Conservation (phyloP, 495 filamentous ascomycete genomes). For the Entonaema liquescens region DNA sequence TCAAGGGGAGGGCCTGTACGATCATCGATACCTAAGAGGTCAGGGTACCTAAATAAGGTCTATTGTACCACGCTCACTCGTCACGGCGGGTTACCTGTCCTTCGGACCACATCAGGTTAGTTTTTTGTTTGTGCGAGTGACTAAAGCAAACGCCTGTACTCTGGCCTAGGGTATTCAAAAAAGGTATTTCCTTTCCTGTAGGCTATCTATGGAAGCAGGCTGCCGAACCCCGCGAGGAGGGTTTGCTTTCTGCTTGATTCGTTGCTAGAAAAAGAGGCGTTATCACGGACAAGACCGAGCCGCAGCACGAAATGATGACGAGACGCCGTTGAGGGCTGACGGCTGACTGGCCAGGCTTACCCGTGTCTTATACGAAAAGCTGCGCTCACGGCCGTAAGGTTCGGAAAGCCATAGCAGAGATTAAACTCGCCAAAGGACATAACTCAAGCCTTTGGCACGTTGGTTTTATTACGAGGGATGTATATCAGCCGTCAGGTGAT, state of each 20-base stretch:
- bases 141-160: constrained; percentile 21
- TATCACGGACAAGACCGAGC: constrained; percentile 11
- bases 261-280: background rate
- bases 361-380: constrained; percentile 6
- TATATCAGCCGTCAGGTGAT: constrained; percentile 3
- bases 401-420: background rate
- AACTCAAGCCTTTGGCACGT: background rate
- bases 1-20: background rate
- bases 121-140: constrained; percentile 22
- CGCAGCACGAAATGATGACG: constrained; percentile 20
- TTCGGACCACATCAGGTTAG: background rate
- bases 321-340: constrained; percentile 5
- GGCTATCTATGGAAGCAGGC: constrained; percentile 17
- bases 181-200: constrained; percentile 4
- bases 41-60: background rate
- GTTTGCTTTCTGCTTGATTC: constrained; percentile 16
- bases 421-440: background rate
- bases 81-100: constrained; percentile 7
- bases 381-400: constrained; percentile 34
- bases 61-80: background rate
- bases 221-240: constrained; percentile 5
- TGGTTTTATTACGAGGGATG: background rate
- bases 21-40: constrained; percentile 1
- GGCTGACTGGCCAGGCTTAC: constrained; percentile 17
- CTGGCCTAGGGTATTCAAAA: background rate